Evolutionary conservation across 805 yeast genomes (phyloP), one percentile per base, ranked within the genome.

Genomic region (Ogataea henricii): DNA sequence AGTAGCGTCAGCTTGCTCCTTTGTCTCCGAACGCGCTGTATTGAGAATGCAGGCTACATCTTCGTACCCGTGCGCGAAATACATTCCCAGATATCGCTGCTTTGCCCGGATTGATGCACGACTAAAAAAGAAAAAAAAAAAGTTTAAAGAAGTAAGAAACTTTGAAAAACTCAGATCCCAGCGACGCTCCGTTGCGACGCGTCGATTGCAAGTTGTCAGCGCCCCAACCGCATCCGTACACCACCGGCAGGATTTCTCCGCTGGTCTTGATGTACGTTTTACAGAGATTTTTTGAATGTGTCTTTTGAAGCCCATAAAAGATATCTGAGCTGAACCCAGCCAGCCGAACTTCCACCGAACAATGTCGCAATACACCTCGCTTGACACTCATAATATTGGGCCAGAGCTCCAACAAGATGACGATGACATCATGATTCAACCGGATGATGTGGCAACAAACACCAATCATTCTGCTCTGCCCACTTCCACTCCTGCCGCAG

Each of bases 381-480:
- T 50, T 32, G 47, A 30, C n/a, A 34, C 13, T 13, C 43, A 23
- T 55, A 35, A 26, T 25, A 67, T 43, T 16, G 29, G 45, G 22
- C 45, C 46, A 2, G 53, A 42, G 2, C 8, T 23, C 36, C 45
- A 27, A 2, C 48, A 40, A 18, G 57, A 54, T 32, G 60, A 52
- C 20, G 56, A 54, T 25, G 65, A 61, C 45, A 38, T 57, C 1
- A 34, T 59, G 21, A 59, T 61, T 20, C 60, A 58, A 40, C 63
- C 64, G 10, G 65, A 63, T 43, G 48, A 39, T 9, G 41, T 17
- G n/a, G 35, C 27, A 4, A 17, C 46, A 17, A 39, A 27, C 33
- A 17, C 42, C 22, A 29, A 21, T 18, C 35, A 22, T 6, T 22
- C 34, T 16, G 34, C 43, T 21, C 5, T 5, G 4, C 30, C 41